phyloP scores from a whole-genome alignment of 257 asterid genomes.

The Jaltomata sinuosa region DNA sequence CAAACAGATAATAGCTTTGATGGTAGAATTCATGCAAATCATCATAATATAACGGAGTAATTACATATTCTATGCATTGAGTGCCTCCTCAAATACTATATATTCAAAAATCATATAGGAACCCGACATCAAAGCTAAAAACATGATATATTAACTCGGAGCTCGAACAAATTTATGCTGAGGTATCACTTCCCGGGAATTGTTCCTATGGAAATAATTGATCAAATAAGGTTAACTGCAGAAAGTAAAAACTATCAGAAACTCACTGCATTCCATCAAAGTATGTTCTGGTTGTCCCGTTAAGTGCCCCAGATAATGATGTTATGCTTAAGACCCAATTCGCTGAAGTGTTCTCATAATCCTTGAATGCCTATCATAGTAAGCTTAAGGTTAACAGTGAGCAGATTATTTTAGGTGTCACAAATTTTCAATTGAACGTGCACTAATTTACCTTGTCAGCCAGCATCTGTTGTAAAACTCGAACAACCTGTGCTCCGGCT shows the following conservation, averaged over 20 bases:
- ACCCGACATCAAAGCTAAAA: neutral
- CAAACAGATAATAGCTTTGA: neutral
- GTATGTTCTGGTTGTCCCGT: conserved; percentile 89
- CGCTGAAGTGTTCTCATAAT: conserved; percentile 65
- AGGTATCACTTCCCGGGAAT: neutral
- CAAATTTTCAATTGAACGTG: neutral
- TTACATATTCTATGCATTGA: neutral
- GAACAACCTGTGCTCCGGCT: conserved; percentile 84
- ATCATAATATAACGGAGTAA: neutral
- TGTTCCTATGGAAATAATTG: neutral
- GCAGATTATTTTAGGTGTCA: neutral
- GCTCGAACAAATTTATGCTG: neutral
- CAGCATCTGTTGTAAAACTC: conserved; percentile 93
- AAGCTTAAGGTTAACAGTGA: neutral
- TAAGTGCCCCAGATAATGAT: conserved; percentile 94
- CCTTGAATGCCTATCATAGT: conserved; percentile 54
- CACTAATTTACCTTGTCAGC: conserved; percentile 60
- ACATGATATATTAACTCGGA: neutral
- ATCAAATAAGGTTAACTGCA: neutral
- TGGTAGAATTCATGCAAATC: neutral
- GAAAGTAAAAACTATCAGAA: neutral
- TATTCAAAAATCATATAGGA: neutral
- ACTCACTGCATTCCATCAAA: conserved; percentile 91
- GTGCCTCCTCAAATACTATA: neutral
- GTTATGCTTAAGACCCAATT: conserved; percentile 88